Percentiles rank a stretch among this genome's conserved stretches.
Conservation (phyloP, 768 basidiomycete genomes). For the Pleurotus pulmonarius region DNA sequence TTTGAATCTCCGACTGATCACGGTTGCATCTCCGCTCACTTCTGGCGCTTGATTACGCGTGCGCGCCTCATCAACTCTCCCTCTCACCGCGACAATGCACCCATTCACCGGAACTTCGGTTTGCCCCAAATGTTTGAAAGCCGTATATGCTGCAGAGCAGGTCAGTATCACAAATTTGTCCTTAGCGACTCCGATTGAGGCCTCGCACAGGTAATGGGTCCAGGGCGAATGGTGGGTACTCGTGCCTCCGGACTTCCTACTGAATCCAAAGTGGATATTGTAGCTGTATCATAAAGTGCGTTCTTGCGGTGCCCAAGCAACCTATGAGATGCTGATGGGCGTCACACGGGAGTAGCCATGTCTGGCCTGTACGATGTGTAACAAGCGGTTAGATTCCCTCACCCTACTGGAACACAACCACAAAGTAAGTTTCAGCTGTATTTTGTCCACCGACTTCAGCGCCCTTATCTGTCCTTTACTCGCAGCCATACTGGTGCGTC, state of each 20-base stretch:
- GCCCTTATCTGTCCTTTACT: background rate
- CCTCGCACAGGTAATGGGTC: constrained; percentile 65
- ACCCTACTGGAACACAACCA: constrained; percentile 81
- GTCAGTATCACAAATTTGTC: constrained; percentile 29
- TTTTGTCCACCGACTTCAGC: background rate
- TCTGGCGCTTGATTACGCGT: background rate
- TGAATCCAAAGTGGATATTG: constrained; percentile 8
- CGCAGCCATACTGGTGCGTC: constrained; percentile 51
- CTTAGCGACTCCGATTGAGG: background rate
- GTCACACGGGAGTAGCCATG: constrained; percentile 51
- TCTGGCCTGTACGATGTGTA: constrained; percentile 72
- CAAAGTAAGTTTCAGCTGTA: constrained; percentile 45
- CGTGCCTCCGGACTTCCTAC: background rate
- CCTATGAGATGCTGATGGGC: background rate
- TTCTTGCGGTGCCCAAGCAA: background rate
- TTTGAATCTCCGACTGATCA: constrained; percentile 30
- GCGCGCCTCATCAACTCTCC: no score
- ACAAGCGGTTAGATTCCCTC: constrained; percentile 74
- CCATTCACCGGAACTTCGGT: constrained; percentile 67
- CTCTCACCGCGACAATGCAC: constrained; percentile 43
- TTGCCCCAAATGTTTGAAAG: constrained; percentile 72
- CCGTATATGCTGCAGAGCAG: constrained; percentile 89
- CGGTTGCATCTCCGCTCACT: background rate
- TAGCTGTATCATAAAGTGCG: constrained; percentile 79
- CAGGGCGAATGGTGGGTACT: constrained; percentile 74